Conservation (phyloP, 202 grass and related monocot genomes). For the Elaeis oleifera region DNA sequence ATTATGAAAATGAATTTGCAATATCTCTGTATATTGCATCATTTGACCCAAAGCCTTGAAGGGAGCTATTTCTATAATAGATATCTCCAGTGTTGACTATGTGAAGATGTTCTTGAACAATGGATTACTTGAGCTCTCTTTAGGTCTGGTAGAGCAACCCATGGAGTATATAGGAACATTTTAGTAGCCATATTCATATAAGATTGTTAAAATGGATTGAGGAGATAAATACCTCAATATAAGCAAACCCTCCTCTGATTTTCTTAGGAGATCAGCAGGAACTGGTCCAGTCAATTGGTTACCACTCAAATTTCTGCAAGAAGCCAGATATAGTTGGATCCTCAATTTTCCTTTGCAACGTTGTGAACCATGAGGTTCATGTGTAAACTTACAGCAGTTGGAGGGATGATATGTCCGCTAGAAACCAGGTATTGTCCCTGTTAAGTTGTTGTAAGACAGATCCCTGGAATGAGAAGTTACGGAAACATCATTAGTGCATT, state of each 20-base stretch:
- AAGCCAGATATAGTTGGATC: not conserved
- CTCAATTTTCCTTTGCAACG: not conserved
- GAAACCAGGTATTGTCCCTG: slow-evolving; percentile 36
- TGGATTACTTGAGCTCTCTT: too few relatives aligned
- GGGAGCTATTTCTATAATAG: too few relatives aligned
- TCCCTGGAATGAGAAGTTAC: slow-evolving; percentile 15
- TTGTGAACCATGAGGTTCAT: not conserved
- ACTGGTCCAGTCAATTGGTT: slow-evolving; percentile 38
- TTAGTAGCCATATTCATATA: too few relatives aligned
- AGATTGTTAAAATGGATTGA: too few relatives aligned
- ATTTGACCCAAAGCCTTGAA: too few relatives aligned
- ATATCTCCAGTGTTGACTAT: too few relatives aligned
- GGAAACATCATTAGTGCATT: too few relatives aligned
- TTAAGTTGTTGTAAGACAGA: slow-evolving; percentile 42
- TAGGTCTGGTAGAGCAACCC: too few relatives aligned
- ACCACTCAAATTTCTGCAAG: slow-evolving; percentile 30
- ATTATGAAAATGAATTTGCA: too few relatives aligned
- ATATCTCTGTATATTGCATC: too few relatives aligned
- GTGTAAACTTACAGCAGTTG: slow-evolving; percentile 28
- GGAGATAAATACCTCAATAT: slow-evolving; percentile 29
- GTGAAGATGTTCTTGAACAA: too few relatives aligned
- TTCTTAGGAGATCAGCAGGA: slow-evolving; percentile 33
- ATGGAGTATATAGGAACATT: too few relatives aligned
- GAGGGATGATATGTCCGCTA: slow-evolving; percentile 28
- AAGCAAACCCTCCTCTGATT: slow-evolving; percentile 27